These are phyloP conservation scores for Cyclotella atomus DNA, from an alignment of 108 stramenopile species.

Conservation along the genomic window DNA sequence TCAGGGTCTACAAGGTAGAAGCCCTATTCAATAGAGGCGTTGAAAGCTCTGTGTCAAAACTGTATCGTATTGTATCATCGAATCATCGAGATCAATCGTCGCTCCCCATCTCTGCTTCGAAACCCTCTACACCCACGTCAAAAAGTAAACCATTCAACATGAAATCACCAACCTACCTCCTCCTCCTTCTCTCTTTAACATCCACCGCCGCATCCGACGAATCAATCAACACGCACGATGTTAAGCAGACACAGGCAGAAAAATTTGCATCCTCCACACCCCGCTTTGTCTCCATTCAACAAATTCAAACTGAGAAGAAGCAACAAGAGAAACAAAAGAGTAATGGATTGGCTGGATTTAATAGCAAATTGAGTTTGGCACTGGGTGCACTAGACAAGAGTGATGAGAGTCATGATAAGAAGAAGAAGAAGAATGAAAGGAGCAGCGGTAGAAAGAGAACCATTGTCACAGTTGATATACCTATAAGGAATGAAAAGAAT, in stretches of 20 bases:
- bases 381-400: background rate
- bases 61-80: no score
- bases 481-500: background rate
- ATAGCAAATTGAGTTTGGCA: background rate
- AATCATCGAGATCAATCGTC: no score
- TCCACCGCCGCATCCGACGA: background rate
- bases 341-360: no score
- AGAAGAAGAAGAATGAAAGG: background rate
- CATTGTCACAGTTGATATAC: background rate
- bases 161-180: conserved; percentile 1
- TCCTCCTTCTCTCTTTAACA: background rate
- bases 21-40: no score
- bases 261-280: background rate
- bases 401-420: background rate
- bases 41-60: no score
- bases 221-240: background rate
- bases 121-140: no score
- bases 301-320: background rate
- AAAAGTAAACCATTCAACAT: no score
- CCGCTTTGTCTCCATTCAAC: background rate
- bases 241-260: background rate
- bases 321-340: background rate
- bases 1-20: no score
- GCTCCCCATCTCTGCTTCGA: no score
- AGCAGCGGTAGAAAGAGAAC: background rate